Percentiles rank a stretch among this genome's conserved stretches.
Conservation (phyloP, 2,329 filamentous ascomycete species). For the Tolypocladium album region DNA sequence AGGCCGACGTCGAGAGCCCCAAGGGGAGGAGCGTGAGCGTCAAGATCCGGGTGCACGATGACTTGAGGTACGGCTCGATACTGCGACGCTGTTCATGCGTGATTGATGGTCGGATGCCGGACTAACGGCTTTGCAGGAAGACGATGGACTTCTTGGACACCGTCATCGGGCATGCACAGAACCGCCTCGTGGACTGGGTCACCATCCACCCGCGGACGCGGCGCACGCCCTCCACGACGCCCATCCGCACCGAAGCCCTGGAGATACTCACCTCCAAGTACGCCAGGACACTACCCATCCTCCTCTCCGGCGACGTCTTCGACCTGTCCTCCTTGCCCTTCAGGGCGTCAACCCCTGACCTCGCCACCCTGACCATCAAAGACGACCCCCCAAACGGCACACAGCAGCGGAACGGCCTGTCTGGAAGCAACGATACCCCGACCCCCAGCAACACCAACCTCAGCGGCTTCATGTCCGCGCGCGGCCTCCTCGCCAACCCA, state of each 20-base stretch:
- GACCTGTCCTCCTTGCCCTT: constrained; percentile 40
- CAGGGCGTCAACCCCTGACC: constrained; percentile 19
- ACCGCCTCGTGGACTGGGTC: constrained; percentile 52
- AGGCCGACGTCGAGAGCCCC: constrained; percentile 29
- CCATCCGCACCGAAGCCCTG: constrained; percentile 52
- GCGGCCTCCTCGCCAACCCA: constrained; percentile 57
- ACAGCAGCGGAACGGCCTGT: not conserved
- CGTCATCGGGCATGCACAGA: constrained; percentile 42
- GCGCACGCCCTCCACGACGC: constrained; percentile 47
- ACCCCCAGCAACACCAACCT: constrained; percentile 35
- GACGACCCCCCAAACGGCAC: not conserved
- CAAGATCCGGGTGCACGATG: constrained; percentile 59
- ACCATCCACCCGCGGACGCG: constrained; percentile 60
- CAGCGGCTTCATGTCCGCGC: constrained; percentile 58
- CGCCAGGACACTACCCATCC: constrained; percentile 44
- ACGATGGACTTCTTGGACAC: constrained; percentile 53
- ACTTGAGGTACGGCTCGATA: constrained; percentile 35
- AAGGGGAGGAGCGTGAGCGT: constrained; percentile 52
- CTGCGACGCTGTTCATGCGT: not conserved
- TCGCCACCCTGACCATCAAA: constrained; percentile 18
- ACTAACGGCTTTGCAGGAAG: constrained; percentile 20
- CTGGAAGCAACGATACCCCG: not conserved
- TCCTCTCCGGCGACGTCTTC: constrained; percentile 62
- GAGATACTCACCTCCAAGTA: constrained; percentile 41
- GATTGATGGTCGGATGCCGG: not conserved